Evolutionary conservation across 257 asterid genomes (phyloP), one percentile per base, ranked within the genome.

Genomic region (Penstemon davidsonii): DNA sequence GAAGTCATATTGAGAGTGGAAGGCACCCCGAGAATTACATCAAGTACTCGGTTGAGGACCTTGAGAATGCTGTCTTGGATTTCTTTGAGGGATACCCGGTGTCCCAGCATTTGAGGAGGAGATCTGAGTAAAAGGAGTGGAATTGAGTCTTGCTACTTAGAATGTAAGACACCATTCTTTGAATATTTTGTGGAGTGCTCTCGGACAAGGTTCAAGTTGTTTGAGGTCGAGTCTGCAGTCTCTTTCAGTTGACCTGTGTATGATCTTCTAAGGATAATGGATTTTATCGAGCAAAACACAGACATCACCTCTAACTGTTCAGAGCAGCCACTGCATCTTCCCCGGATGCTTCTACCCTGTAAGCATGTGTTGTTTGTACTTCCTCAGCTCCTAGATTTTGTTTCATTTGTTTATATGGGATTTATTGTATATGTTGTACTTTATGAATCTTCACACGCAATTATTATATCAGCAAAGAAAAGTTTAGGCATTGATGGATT

Each of bases 101-200:
- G 5, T 88, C 95, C 10, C 93, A 83, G 81, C 89, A 88, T 76
- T 64, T 82, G 77, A 82, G 87, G 80, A 90, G 83, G 84, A 81
- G 93, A 81, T 77, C 91, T 55, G 75, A 79, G 70, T 87, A 75
- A 83, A 73, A 12, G 39, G 58, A 60, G 77, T 63, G 59, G 73
- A 59, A 40, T 62, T 68, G 64, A 73, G 67, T 62, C 63, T 78
- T 70, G 71, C 81, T 74, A 33, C 55, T 66, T 85, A 83, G 81
- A 77, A 46, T 76, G 68, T 86, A 86, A 89, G 87, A 83, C 70
- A 72, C 66, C 75, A 87, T 87, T 88, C 88, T 87, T 87, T 85
- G 78, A 75, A 80, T 86, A 81, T 78, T 85, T 85, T 82, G 73
- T 78, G 84, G 79, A 71, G 87, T 58, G 66, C 81, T 79, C 68